Evolutionary conservation across 768 basidiomycete genomes (phyloP).

Genomic region (Pleurotus tuoliensis): DNA sequence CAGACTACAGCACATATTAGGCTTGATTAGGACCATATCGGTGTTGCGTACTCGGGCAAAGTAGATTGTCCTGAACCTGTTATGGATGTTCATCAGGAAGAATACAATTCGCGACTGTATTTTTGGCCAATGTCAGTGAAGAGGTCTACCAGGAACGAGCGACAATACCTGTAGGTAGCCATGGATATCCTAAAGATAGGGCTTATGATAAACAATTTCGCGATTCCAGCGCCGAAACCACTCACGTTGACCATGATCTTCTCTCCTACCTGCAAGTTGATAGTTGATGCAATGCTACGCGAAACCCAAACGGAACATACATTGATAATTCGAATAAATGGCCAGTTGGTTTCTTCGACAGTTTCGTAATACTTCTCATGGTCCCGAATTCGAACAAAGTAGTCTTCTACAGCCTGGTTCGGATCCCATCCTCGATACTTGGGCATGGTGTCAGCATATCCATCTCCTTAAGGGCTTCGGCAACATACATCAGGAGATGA

Average conservation of each 20-base stretch:
- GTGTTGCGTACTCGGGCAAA: conserved; percentile 77
- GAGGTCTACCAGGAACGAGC: neutral
- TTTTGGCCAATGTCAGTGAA: conserved; percentile 6
- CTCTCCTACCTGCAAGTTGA: conserved; percentile 71
- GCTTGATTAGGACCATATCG: neutral
- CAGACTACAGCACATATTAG: conserved; percentile 54
- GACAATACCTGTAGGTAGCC: conserved; percentile 76
- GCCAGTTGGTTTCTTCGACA: conserved; percentile 87
- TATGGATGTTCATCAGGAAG: conserved; percentile 99
- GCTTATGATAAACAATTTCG: no score
- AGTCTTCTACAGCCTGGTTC: conserved; percentile 88
- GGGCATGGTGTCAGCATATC: conserved; percentile 7
- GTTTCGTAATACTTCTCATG: conserved; percentile 90
- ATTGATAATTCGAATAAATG: conserved; percentile 93
- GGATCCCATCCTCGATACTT: conserved; percentile 94
- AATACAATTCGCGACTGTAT: conserved; percentile 89
- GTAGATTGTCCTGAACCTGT: conserved; percentile 87
- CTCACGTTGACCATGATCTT: conserved; percentile 91
- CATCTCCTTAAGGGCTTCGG: neutral
- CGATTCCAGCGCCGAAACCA: neutral
- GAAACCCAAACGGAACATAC: conserved; percentile 36
- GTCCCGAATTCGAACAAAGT: conserved; percentile 81
- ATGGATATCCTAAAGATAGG: conserved; percentile 58
- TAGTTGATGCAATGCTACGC: neutral
- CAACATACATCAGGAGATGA: conserved; percentile 90